Base-by-base conservation (phyloP, 2,329 filamentous ascomycete genomes). In the Paecilomyces variotii region DNA sequence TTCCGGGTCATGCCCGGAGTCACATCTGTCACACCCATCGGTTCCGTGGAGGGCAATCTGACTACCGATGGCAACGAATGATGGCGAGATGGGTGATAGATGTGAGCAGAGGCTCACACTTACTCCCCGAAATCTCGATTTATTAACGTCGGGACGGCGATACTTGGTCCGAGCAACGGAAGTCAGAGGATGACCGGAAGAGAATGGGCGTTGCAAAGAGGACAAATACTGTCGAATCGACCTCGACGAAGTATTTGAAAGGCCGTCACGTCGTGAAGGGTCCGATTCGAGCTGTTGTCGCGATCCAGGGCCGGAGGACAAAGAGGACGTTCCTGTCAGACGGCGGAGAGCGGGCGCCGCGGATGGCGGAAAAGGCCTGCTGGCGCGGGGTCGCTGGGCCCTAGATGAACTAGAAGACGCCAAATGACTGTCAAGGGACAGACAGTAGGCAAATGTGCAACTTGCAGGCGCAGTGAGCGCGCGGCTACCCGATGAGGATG, bases 1-100 rank as follows among this genome's bases (percentile, higher is more conserved):
- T 94, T 94, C 74, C 89, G 79, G 56, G 75, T 77, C 50, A 75
- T 67, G 55, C 73, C 72, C 69, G 78, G 75, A 25, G 75, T 72
- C 56, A 72, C 75, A 76, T 77, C 58, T 56, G 35, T 39, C 14
- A 39, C 35, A 5, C 35, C 35, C 35, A 39, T 39, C 14, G 35
- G 35, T 39, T 39, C 12, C n/a, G 14, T 1, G 4, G 35, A n/a
- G n/a, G 14, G 14, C 28, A 39, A 12, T n/a, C 35, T 14, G 14
- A 19, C 35, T 6, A 19, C 35, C 4, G 35, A n/a, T 39, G 14
- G 35, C 12, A 39, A 39, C 3, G 35, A 64, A 61, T 62, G 61
- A 19, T 19, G 9, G 26, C 3, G 14, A 12, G 24, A 50, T 26
- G 54, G 57, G 35, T 28, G 51, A 54, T 54, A 57, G 34, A 27